These are phyloP conservation scores for Salinomyces thailandicus DNA, from an alignment of 2,329 filamentous ascomycete species.

Conservation along the genomic window DNA sequence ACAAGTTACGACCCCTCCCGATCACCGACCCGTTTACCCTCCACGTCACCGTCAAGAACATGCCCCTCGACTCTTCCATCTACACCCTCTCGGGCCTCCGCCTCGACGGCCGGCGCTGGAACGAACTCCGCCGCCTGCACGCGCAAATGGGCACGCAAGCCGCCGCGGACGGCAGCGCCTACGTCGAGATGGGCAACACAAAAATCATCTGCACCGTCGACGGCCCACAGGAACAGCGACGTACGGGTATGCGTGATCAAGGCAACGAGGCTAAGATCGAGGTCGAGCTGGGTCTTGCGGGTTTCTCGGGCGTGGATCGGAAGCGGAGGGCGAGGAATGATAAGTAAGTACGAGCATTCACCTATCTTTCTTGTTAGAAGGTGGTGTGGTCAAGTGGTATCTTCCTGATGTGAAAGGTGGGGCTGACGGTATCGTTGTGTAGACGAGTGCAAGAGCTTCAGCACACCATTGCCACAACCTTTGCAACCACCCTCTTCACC, in stretches of 20 bases:
- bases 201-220: constrained; percentile 89
- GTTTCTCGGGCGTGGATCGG: constrained; percentile 78
- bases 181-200: constrained; percentile 95
- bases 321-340: constrained; percentile 65
- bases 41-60: constrained; percentile 32
- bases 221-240: constrained; percentile 64
- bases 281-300: constrained; percentile 75
- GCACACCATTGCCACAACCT: constrained; percentile 65
- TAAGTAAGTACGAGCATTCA: too few species aligned
- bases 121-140: constrained; percentile 81
- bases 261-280: constrained; percentile 55
- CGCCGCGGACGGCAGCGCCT: constrained; percentile 82
- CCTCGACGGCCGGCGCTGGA: constrained; percentile 76
- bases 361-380: too few species aligned
- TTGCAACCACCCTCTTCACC: constrained; percentile 68
- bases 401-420: neutral
- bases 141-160: constrained; percentile 88
- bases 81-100: constrained; percentile 71
- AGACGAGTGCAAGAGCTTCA: constrained; percentile 75
- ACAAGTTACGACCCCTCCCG: neutral
- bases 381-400: too few species aligned
- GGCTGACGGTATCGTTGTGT: constrained; percentile 7
- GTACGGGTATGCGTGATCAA: constrained; percentile 31
- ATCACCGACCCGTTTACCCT: too few species aligned
- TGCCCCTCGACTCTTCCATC: constrained; percentile 91